Evolutionary conservation across 2,329 filamentous ascomycete genomes (phyloP), one percentile per base, ranked within the genome.

Genomic region (Exophiala phaeomuriformis): DNA sequence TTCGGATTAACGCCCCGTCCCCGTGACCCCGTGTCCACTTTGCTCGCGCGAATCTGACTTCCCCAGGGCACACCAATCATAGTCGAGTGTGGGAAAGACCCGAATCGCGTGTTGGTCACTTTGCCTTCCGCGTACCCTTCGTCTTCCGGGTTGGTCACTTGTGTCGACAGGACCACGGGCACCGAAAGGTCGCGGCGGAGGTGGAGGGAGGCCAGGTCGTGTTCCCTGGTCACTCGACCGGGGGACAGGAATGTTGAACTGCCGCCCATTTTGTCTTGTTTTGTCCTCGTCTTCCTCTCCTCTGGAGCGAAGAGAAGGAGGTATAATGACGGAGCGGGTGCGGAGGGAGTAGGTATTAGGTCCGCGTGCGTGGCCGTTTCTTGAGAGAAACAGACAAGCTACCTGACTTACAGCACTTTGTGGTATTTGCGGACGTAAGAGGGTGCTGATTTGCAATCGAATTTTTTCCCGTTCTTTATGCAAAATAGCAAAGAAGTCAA

Each of bases 101-200:
- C 93, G 65, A 95, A 98, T 42, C 90, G 84, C 1, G 91, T 98
- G 72, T 95, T 97, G 50, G 90, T 82, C 2, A 89, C 85, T 44
- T 83, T 84, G 35, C 86, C 86, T 66, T 90, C 85, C 31, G 80
- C 79, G 64, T 90, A 90, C 55, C 86, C 86, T 65, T 84, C 79
- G 59, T 85, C 77, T 40, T 80, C 77, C 49, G 81, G 82, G 36
- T 80, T 77, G 9, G 45, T 51, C 28, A 47, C 53, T 27, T 77
- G 77, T 31, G 80, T 73, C 58, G 79, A 76, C 30, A 90, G 79
- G 57, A 87, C 83, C 29, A 90, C 76, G 5, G 91, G 89, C 37
- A 90, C 77, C 59, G 90, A 82, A 57, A 85, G 85, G 70, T 97
- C 90, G 71, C 90, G 85, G 57, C 88, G 91, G 49, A 98, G 80